phyloP scores from a whole-genome alignment of 2,329 filamentous ascomycete species.

The Ascochyta koolunga region DNA sequence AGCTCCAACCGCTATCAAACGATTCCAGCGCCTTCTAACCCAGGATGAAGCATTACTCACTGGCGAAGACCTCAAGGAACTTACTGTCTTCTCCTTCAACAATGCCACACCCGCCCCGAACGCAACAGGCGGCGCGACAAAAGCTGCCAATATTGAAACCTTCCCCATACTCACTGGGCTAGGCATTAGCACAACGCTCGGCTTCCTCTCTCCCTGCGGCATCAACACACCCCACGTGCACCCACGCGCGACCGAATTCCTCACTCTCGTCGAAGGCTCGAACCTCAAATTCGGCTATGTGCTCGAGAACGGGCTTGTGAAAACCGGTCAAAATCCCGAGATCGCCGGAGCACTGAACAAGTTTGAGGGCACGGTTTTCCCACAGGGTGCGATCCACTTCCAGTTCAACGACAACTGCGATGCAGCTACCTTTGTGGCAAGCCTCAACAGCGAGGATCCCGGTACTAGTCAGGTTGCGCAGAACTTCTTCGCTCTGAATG shows the following conservation, averaged over 20 bases:
- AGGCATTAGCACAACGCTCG: constrained; percentile 48
- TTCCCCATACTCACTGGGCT: constrained; percentile 50
- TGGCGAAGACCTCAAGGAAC: constrained; percentile 36
- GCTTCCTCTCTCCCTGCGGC: constrained; percentile 52
- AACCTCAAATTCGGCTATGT: constrained; percentile 54
- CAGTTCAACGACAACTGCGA: constrained; percentile 57
- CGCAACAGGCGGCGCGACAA: constrained; percentile 59
- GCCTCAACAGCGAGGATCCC: constrained; percentile 53
- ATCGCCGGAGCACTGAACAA: constrained; percentile 49
- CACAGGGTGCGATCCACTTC: constrained; percentile 55
- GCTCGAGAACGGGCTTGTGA: constrained; percentile 53
- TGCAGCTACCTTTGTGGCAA: constrained; percentile 52
- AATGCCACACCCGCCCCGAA: constrained; percentile 50
- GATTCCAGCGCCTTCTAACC: constrained; percentile 47
- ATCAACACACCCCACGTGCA: constrained; percentile 58
- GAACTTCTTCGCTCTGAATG: constrained; percentile 51
- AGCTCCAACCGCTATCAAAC: constrained; percentile 46
- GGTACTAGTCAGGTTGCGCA: constrained; percentile 52
- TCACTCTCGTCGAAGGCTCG: constrained; percentile 52
- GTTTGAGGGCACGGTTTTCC: constrained; percentile 56
- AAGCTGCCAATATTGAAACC: constrained; percentile 45
- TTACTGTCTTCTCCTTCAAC: constrained; percentile 69
- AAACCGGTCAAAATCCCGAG: constrained; percentile 42
- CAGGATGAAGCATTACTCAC: constrained; percentile 39
- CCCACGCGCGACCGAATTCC: constrained; percentile 56